These are phyloP conservation scores for Exophiala phaeomuriformis DNA, from an alignment of 2,329 filamentous ascomycete genomes.

Conservation along the genomic window DNA sequence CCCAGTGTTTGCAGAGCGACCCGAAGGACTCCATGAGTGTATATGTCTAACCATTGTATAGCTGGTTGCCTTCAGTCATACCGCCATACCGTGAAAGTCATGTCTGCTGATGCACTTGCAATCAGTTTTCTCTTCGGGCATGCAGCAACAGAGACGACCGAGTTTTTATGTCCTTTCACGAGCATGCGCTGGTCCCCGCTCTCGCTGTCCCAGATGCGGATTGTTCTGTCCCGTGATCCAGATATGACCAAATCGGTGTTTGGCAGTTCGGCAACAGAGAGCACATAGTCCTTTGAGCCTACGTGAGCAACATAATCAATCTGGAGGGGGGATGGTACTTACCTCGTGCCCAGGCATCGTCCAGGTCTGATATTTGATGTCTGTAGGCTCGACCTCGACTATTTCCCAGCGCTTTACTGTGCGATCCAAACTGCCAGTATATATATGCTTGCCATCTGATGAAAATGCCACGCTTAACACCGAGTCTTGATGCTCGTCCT, in stretches of 20 bases:
- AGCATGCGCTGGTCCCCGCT: slow-evolving; percentile 79
- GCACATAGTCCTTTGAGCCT: background rate
- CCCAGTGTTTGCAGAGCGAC: too few relatives aligned
- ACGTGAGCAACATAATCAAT: background rate
- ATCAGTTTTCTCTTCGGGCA: background rate
- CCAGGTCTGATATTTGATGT: background rate
- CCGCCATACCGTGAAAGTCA: slow-evolving; percentile 1
- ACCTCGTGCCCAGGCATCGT: background rate
- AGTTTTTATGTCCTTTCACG: background rate
- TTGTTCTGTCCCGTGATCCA: slow-evolving; percentile 74
- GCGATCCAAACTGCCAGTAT: background rate
- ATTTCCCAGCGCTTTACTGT: background rate
- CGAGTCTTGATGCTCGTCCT: background rate
- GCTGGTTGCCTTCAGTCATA: background rate
- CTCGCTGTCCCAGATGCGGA: slow-evolving; percentile 94
- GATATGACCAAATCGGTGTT: slow-evolving; percentile 85
- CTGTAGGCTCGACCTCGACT: background rate
- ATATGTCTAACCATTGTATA: too few relatives aligned
- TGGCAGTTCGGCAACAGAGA: background rate
- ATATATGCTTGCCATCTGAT: background rate
- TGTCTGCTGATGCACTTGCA: background rate
- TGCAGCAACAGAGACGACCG: slow-evolving; percentile 45
- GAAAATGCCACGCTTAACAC: background rate
- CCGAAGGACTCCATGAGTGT: too few relatives aligned
- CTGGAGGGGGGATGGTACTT: background rate